phyloP scores from a whole-genome alignment of 129 eudicot species.

The Arctium lappa region DNA sequence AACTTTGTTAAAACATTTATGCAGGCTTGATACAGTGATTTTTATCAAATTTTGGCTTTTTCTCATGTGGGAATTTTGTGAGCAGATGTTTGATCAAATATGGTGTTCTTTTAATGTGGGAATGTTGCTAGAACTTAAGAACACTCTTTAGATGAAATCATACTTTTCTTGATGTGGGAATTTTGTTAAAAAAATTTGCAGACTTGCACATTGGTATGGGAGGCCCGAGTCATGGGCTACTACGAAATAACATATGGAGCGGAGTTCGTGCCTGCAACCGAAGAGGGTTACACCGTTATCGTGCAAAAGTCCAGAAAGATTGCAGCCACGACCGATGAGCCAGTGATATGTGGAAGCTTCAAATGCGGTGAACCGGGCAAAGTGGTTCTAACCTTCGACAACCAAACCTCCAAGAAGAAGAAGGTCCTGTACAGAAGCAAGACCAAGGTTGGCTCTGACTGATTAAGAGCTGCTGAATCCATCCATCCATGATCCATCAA shows the following conservation, averaged over 20 bases:
- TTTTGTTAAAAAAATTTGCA: constrained; percentile 23
- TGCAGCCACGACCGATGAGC: constrained; percentile 47
- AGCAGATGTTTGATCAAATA: not conserved
- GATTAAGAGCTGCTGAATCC: constrained; percentile 10
- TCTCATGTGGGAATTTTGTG: not conserved
- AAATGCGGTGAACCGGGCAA: constrained; percentile 77
- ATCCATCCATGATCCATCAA: not conserved
- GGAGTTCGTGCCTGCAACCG: constrained; percentile 67
- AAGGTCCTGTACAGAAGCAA: constrained; percentile 89
- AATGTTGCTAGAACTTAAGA: not conserved
- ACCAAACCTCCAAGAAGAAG: constrained; percentile 84
- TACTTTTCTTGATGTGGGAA: not conserved
- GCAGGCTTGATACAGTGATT: not conserved
- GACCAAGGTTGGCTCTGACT: constrained; percentile 53
- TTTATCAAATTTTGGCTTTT: not conserved
- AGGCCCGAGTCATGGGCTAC: constrained; percentile 65
- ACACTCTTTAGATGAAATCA: not conserved
- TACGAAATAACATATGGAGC: constrained; percentile 76
- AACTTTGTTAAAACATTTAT: not conserved
- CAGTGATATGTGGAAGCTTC: constrained; percentile 54
- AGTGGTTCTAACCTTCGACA: constrained; percentile 74
- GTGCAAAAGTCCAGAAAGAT: constrained; percentile 68
- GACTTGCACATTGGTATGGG: constrained; percentile 72
- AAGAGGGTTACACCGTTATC: constrained; percentile 66
- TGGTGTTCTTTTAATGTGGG: not conserved